Base-by-base conservation (phyloP, 2,329 filamentous ascomycete species). In the Geosmithia morbida region DNA sequence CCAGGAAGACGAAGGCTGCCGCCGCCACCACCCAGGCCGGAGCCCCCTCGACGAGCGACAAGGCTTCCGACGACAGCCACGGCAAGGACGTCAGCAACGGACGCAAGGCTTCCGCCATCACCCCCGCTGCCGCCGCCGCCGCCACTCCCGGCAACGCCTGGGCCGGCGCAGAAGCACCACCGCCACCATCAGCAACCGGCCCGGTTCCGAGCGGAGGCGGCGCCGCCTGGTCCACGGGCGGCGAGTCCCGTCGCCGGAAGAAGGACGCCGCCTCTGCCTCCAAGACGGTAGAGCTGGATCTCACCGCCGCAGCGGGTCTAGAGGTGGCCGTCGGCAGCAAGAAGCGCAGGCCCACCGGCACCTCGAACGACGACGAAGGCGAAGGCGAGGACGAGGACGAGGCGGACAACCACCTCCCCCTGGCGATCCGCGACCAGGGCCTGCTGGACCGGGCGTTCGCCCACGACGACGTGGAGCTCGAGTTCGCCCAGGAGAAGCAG, bases 391-490 rank as follows among this genome's bases (percentile, higher is more conserved):
- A 54, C 7, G 66, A 67, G 13, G 69, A 66, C 2, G 44, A 49
- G 18, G 8, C 51, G 57, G 66, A 70, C 18, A 59, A 68, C 45
- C 70, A 75, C 52, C 64, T 79, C 2, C 76, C 76, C 2, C 67
- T 81, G 47, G 71, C 74, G 19, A 72, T 80, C 54, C 70, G 70
- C 45, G 77, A 81, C 55, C 70, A 75, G 53, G 78, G 81, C 40
- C 77, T 94, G 49, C 81, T 94, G 48, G 81, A 84, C 52, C 76
- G 81, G 54, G 89, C 87, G 4, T 96, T 98, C 62, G 90, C 89
- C 2, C 88, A 87, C 41, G 88, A 88, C 44, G 85, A 95, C 60
- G 86, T 94, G 1, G 79, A 84, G 8, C 77, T 77, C 43, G 81
- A 88, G 40, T 98, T 97, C 59, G 77, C 78, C 49, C 73, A 73